phyloP scores from a whole-genome alignment of 1,284 basidiomycete genomes.

The Trichosporon coremiiforme region DNA sequence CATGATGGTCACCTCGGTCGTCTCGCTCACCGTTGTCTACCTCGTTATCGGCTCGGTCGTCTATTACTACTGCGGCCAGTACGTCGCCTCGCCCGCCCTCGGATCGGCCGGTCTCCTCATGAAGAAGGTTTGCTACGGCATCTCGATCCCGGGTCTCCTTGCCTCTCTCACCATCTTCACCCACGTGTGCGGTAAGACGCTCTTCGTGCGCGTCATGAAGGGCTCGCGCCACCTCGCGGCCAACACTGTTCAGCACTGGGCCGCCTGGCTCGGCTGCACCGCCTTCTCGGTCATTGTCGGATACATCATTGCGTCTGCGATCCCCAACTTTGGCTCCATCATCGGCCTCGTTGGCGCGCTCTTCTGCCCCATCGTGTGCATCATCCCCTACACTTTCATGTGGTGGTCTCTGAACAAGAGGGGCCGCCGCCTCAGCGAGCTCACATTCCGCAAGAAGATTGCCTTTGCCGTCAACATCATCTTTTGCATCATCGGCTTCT shows the following conservation, averaged over 20 bases:
- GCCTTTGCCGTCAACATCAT: constrained; percentile 27
- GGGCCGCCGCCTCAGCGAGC: neutral
- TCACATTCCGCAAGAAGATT: constrained; percentile 3
- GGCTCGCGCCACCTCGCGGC: constrained; percentile 63
- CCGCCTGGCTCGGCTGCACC: constrained; percentile 62
- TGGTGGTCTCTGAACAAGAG: constrained; percentile 44
- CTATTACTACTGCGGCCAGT: constrained; percentile 31
- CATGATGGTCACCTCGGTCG: constrained; percentile 39
- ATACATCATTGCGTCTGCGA: constrained; percentile 31
- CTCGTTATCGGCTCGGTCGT: constrained; percentile 35
- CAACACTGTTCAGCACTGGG: constrained; percentile 64
- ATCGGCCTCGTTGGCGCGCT: constrained; percentile 43
- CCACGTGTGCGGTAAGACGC: constrained; percentile 62
- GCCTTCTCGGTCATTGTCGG: constrained; percentile 24
- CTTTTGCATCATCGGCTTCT: constrained; percentile 37
- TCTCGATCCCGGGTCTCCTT: constrained; percentile 50
- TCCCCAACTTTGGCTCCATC: constrained; percentile 39
- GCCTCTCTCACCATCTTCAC: constrained; percentile 45
- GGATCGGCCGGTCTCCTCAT: constrained; percentile 52
- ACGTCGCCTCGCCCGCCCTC: constrained; percentile 47
- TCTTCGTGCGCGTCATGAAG: constrained; percentile 66
- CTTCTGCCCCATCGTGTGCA: constrained; percentile 34
- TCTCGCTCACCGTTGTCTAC: constrained; percentile 43
- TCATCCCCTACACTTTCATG: constrained; percentile 39
- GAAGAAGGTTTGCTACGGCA: constrained; percentile 51